These are phyloP conservation scores for Xylaria cubensis DNA, from an alignment of 495 filamentous ascomycete species.

Conservation along the genomic window DNA sequence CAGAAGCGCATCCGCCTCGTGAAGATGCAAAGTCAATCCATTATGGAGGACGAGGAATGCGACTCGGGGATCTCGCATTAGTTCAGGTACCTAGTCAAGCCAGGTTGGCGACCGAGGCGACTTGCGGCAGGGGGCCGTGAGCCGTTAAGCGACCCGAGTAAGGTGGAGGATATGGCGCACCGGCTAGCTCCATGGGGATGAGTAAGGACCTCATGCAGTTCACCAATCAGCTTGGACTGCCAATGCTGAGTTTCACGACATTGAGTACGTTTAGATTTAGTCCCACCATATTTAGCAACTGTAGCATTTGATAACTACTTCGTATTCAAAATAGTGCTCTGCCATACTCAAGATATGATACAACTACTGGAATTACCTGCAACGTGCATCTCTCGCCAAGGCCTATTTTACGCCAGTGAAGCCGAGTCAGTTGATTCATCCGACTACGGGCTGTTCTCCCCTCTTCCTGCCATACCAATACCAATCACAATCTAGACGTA, in stretches of 20 bases:
- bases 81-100: background rate
- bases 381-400: background rate
- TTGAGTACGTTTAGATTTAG: no score
- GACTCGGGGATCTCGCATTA: background rate
- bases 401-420: background rate
- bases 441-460: background rate
- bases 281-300: conserved; percentile 1
- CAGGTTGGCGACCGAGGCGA: no score
- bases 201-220: no score
- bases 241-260: conserved; percentile 1
- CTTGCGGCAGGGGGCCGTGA: no score
- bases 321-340: background rate
- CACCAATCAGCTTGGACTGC: background rate
- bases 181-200: no score
- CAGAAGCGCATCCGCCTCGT: background rate
- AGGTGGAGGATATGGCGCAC: no score
- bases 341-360: background rate
- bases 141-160: no score
- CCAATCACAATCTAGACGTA: background rate
- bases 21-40: background rate
- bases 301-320: background rate
- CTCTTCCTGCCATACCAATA: background rate
- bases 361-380: background rate
- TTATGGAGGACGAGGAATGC: background rate
- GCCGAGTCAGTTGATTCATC: background rate